Conservation (phyloP, 2,329 filamentous ascomycete species). For the Nemania sp. region DNA sequence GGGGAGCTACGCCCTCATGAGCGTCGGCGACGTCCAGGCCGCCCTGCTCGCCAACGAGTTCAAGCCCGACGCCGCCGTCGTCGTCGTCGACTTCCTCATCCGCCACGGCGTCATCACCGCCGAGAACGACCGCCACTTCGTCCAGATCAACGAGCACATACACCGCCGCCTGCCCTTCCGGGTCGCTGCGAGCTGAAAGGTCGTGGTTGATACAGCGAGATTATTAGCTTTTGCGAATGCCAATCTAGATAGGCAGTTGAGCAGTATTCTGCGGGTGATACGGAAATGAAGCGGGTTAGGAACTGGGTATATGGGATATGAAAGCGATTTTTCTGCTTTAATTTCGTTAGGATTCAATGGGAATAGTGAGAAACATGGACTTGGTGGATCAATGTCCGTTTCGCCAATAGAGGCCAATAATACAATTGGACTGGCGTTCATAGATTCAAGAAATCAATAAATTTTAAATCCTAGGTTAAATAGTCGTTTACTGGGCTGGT, state of each 20-base stretch:
- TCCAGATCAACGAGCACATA: constrained; percentile 62
- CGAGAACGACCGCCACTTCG: constrained; percentile 72
- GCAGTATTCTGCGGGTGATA: too few relatives aligned
- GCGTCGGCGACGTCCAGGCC: constrained; percentile 59
- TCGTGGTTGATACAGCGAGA: too few relatives aligned
- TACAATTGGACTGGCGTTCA: not conserved
- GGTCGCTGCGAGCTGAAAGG: constrained; percentile 8
- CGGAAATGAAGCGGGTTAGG: not conserved
- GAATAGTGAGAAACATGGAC: not conserved
- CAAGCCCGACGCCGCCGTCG: constrained; percentile 80
- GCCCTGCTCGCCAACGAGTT: constrained; percentile 71
- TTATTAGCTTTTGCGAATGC: too few relatives aligned
- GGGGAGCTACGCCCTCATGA: constrained; percentile 71
- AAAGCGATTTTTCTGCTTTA: not conserved
- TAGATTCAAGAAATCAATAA: not conserved
- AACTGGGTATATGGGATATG: not conserved
- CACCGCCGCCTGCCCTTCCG: constrained; percentile 47
- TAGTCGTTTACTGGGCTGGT: not conserved
- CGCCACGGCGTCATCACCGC: constrained; percentile 73
- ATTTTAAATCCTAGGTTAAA: not conserved
- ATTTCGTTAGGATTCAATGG: not conserved
- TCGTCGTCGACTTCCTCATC: constrained; percentile 81
- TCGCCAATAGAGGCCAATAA: not conserved
- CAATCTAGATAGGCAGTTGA: too few relatives aligned
- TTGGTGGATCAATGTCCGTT: not conserved